Base-by-base conservation (phyloP, 192 early-diverging fungal species). In the Thamnidium elegans region DNA sequence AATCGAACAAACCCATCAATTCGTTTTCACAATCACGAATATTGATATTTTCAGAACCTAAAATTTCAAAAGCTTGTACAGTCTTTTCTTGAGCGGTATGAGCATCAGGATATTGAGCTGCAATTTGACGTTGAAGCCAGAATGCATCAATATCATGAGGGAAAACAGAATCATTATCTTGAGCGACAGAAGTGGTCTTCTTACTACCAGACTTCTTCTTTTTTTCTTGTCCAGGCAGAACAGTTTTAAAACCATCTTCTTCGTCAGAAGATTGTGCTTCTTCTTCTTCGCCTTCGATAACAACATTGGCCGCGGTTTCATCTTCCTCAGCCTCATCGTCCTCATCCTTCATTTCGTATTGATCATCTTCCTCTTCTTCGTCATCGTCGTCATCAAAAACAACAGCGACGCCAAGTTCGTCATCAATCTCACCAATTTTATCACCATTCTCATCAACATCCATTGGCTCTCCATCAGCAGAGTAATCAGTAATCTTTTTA, bases 321-420 rank as follows among this genome's bases (percentile, higher is more conserved):
- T 81, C 81, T 1, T 79, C 73, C 13, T 83, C 85, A 9, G 81
- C 81, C 1, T 86, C 84, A 23, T 89, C 88, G 0, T 71, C 82
- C n/a, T 86, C 87, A 8, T 75, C 74, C 50, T 56, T 67, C 4
- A 80, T 76, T 63, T 87, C 86, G 55, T 81, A 79, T 47, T 85
- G 80, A 51, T 86, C 89, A 42, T 83, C 85, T 26, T 78, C 88
- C 53, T 90, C 89, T 14, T 92, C 90, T 6, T 91, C 89, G 17
- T 97, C 94, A 11, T 96, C 92, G 14, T 95, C 94, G 50, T 95
- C 96, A 65, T 95, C 96, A 76, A 99, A 96, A 1, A 95, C 90
- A 14, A 98, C 96, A 3, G 96, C 94, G 15, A 98, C 92, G 50
- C 95, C 96, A 10, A 89, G 73, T 66, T 94, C 90, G 47, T 97